phyloP scores from a whole-genome alignment of 164 flowering plant genomes.

The Euptelea pleiosperma region DNA sequence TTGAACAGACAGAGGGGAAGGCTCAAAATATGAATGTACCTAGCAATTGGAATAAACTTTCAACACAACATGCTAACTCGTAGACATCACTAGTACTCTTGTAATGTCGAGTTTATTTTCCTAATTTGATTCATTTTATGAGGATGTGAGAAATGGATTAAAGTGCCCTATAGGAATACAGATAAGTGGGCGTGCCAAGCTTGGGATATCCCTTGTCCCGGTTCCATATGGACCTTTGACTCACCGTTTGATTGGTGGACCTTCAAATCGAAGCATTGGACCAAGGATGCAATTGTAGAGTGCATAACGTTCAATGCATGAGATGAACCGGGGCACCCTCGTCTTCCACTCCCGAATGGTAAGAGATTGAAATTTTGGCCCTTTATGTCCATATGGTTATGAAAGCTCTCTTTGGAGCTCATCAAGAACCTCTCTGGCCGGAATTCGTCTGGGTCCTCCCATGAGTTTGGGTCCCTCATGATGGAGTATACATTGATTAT shows the following conservation, averaged over 20 bases:
- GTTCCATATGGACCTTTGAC: conserved; percentile 33
- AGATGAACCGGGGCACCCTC: conserved; percentile 56
- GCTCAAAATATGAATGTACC: too few relatives aligned
- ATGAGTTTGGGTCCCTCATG: conserved; percentile 38
- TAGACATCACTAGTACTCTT: too few relatives aligned
- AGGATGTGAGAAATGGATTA: conserved; percentile 14
- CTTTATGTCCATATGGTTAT: conserved; percentile 29
- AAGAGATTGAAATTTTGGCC: conserved; percentile 35
- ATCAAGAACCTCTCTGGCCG: conserved; percentile 47
- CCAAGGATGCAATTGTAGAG: conserved; percentile 32
- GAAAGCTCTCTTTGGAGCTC: conserved; percentile 12
- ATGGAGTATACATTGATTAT: conserved; percentile 47
- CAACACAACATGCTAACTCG: too few relatives aligned
- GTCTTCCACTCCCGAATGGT: conserved; percentile 58
- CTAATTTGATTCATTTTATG: too few relatives aligned
- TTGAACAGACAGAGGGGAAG: too few relatives aligned
- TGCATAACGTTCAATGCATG: conserved; percentile 37
- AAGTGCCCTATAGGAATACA: conserved; percentile 16
- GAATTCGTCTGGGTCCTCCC: conserved; percentile 47
- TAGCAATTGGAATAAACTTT: too few relatives aligned
- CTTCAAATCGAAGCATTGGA: conserved; percentile 53
- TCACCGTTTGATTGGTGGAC: conserved; percentile 13
- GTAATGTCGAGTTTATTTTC: too few relatives aligned
- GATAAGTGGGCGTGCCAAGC: conserved; percentile 31
- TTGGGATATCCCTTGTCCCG: conserved; percentile 34